Conservation (phyloP, 2,329 filamentous ascomycete species). For the Exophiala aquamarina region DNA sequence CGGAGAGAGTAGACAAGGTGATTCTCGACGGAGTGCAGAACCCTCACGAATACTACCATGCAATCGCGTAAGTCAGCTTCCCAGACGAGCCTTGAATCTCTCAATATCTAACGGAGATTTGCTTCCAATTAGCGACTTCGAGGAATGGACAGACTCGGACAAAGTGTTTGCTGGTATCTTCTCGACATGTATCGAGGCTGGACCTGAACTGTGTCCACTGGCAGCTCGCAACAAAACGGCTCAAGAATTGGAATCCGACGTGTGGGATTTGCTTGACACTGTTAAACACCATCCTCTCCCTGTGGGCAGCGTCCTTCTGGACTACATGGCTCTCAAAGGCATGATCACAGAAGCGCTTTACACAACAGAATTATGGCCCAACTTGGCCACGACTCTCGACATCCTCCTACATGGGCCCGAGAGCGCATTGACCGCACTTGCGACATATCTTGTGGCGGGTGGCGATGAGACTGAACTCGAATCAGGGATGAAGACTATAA, state of each 20-base stretch:
- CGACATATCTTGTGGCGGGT: too few relatives aligned
- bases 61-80: too few relatives aligned
- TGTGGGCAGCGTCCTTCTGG: slow-evolving; percentile 38
- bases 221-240: slow-evolving; percentile 7
- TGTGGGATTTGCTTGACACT: neutral
- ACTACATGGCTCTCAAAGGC: neutral
- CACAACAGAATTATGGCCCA: neutral
- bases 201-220: slow-evolving; percentile 3
- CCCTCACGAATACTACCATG: slow-evolving; percentile 12
- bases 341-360: neutral
- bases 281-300: slow-evolving; percentile 32
- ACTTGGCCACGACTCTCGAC: neutral
- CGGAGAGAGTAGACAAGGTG: slow-evolving; percentile 38
- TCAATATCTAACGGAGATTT: too few relatives aligned
- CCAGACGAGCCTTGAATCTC: too few relatives aligned
- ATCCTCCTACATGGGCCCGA: too few relatives aligned
- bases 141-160: slow-evolving; percentile 9
- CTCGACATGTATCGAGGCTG: slow-evolving; percentile 40
- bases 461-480: too few relatives aligned
- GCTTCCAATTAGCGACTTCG: too few relatives aligned
- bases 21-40: slow-evolving; percentile 32
- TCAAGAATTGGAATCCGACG: slow-evolving; percentile 6
- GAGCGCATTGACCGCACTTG: too few relatives aligned
- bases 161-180: slow-evolving; percentile 33
- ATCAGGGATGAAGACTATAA: too few relatives aligned